Percentiles rank a stretch among this genome's conserved stretches.
These are phyloP conservation scores for Backusella parvicylindrica DNA, from an alignment of 192 early-diverging fungal species.

Conservation along the genomic window DNA sequence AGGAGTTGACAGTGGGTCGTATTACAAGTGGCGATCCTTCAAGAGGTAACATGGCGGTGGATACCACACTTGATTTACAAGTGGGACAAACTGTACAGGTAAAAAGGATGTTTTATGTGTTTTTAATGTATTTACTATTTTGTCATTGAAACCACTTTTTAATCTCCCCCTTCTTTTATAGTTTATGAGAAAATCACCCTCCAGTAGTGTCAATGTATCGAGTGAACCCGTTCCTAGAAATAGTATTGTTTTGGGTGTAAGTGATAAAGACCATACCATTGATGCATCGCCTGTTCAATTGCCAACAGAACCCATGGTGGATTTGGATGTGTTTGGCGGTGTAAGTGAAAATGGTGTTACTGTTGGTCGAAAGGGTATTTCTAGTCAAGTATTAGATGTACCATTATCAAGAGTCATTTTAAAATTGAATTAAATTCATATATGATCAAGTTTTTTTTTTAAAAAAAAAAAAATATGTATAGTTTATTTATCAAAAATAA, in stretches of 20 bases:
- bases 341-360: slow-evolving; percentile 53
- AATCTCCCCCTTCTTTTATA: no score
- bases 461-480: not conserved
- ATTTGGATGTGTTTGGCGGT: slow-evolving; percentile 39
- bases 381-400: slow-evolving; percentile 24
- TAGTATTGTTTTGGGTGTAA: slow-evolving; percentile 14
- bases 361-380: slow-evolving; percentile 32
- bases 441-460: not conserved
- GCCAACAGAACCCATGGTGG: not conserved
- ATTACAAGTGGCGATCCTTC: slow-evolving; percentile 56
- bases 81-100: slow-evolving; percentile 50
- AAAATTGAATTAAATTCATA: not conserved
- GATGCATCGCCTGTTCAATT: slow-evolving; percentile 2
- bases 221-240: not conserved
- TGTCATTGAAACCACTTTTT: no score
- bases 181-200: slow-evolving; percentile 25
- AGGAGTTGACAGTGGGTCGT: slow-evolving; percentile 22
- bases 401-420: slow-evolving; percentile 20
- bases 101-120: slow-evolving; percentile 7
- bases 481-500: not conserved
- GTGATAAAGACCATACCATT: slow-evolving; percentile 21
- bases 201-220: not conserved
- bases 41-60: slow-evolving; percentile 56
- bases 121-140: not conserved
- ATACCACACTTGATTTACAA: slow-evolving; percentile 46